Percentiles rank a stretch among this genome's conserved stretches.
Evolutionary conservation across 1,139 yeast genomes (phyloP).

Genomic region (Arxiozyma slooffiae): DNA sequence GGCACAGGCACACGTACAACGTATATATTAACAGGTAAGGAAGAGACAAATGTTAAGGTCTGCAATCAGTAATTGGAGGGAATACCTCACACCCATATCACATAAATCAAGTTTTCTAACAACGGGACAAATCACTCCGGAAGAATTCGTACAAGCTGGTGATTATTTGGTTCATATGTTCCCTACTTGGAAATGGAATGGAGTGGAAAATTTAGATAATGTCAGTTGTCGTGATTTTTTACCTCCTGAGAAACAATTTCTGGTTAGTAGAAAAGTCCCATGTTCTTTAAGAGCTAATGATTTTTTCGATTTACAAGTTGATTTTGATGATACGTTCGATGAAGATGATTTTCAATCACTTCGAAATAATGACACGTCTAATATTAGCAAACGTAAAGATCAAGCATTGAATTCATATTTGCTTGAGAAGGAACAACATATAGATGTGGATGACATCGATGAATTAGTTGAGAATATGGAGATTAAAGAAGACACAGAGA

Average conservation of each 20-base stretch:
- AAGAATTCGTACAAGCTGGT: constrained; percentile 87
- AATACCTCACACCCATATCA: constrained; percentile 82
- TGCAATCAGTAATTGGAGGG: constrained; percentile 74
- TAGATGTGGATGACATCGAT: constrained; percentile 33
- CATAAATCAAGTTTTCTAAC: constrained; percentile 70
- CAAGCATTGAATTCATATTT: background rate
- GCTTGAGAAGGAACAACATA: constrained; percentile 8
- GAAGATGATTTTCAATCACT: constrained; percentile 16
- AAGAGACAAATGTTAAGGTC: constrained; percentile 42
- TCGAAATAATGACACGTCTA: constrained; percentile 14
- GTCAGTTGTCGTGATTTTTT: constrained; percentile 48
- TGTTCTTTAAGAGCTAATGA: constrained; percentile 64
- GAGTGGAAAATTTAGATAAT: constrained; percentile 24
- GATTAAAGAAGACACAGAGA: constrained; percentile 37
- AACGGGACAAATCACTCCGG: constrained; percentile 91
- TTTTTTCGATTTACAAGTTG: constrained; percentile 34
- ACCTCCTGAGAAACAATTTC: constrained; percentile 76
- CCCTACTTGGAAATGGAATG: constrained; percentile 93
- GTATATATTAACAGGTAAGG: background rate
- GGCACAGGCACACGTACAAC: too few relatives aligned
- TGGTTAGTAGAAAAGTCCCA: constrained; percentile 85
- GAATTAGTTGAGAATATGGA: constrained; percentile 34
- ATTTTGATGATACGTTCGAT: constrained; percentile 13
- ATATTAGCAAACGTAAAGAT: constrained; percentile 3
- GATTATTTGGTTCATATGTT: constrained; percentile 81